These are phyloP conservation scores for Candida pseudoglaebosa DNA, from an alignment of 805 yeast species.

Conservation along the genomic window DNA sequence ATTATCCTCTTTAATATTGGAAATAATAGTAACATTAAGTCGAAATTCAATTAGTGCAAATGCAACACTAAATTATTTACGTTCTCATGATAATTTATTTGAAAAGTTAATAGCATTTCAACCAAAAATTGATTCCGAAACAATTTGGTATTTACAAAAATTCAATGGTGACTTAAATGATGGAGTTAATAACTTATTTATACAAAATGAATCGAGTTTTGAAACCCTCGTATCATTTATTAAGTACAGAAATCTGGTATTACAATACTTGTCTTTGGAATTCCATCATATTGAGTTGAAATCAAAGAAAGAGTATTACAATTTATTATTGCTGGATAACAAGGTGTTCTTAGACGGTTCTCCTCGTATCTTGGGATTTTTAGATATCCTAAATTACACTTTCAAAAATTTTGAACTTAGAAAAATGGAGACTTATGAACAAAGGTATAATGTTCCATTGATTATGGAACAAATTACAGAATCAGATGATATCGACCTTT, in stretches of 20 bases:
- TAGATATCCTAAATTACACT: constrained; percentile 66
- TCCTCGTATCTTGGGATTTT: constrained; percentile 61
- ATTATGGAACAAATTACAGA: constrained; percentile 33
- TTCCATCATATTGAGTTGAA: constrained; percentile 59
- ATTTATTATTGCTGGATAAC: constrained; percentile 49
- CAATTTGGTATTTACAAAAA: constrained; percentile 49
- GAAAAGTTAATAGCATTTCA: constrained; percentile 48
- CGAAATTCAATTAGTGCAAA: constrained; percentile 52
- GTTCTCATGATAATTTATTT: constrained; percentile 47
- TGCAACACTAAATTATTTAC: constrained; percentile 48
- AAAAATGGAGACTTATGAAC: constrained; percentile 24
- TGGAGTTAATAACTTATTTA: constrained; percentile 25
- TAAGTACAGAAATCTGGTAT: constrained; percentile 53
- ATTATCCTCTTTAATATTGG: constrained; percentile 55
- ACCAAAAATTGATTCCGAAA: constrained; percentile 50
- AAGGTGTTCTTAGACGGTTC: constrained; percentile 52
- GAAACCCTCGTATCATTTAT: constrained; percentile 61
- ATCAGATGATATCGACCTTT: constrained; percentile 37
- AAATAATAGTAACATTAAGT: constrained; percentile 59
- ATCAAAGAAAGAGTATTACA: constrained; percentile 49
- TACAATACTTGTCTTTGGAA: constrained; percentile 68
- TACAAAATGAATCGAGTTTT: constrained; percentile 31
- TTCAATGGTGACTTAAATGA: constrained; percentile 42
- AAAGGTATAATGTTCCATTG: constrained; percentile 23
- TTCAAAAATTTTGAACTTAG: constrained; percentile 42